Base-by-base conservation (phyloP, 495 filamentous ascomycete genomes). In the Lasiosphaeria miniovina region DNA sequence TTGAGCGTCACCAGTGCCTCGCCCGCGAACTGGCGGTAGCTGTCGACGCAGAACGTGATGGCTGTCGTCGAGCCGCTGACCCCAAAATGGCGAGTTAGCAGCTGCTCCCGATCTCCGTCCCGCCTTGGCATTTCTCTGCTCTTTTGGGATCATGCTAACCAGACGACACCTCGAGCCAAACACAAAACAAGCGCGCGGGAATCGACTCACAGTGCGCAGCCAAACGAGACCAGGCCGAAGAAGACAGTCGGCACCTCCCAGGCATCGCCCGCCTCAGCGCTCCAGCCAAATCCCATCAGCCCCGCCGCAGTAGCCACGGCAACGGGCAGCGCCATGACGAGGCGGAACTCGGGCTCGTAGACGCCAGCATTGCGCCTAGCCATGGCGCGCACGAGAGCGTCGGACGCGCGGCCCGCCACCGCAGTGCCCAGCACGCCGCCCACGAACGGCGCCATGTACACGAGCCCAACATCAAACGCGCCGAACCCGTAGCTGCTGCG, bases 181-280 rank as follows among this genome's bases (percentile, higher is more conserved):
- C 24, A 24, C 24, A 24, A 24, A 24, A 24, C 24, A 24, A 24
- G 2, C 24, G 24, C 1, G 24, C 24, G 2, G 24, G 24, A 24
- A n/a, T n/a, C n/a, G n/a, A n/a, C n/a, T n/a, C n/a, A n/a, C n/a
- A 97, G 80, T 45, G 89, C 88, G 71, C 94, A 97, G 3, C 94
- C 94, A 70, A 98, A 98, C 14, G 90, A 95, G 57, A 96, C 88
- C 48, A 95, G 68, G 2, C 91, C 93, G 63, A 97, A 96, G 77
- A 97, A 97, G 0, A 95, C 69, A 0, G 93, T 96, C 2, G 94
- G 94, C 32, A 96, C 90, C 58, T 94, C 94, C 90, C 91, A 96
- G 17, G 80, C 74, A 70, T 96, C 82, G n/a, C 79, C 77, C 33
- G 84, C 77, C 53, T 88, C 71, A 0, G 90, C 91, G 35, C 86